phyloP scores from a whole-genome alignment of 768 basidiomycete genomes.

The Kondoa subrosea region DNA sequence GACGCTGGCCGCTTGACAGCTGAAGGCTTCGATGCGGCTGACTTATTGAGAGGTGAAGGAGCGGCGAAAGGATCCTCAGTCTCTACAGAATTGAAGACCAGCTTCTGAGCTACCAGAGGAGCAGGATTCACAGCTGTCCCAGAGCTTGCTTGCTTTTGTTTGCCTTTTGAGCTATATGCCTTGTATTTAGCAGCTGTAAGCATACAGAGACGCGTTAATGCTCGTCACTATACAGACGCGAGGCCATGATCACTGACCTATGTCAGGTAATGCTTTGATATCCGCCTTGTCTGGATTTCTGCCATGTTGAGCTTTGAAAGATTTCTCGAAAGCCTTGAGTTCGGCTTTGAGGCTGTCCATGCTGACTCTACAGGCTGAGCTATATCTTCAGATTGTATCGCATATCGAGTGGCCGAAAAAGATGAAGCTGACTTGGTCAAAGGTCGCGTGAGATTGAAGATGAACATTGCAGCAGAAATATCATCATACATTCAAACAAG shows the following conservation, averaged over 20 bases:
- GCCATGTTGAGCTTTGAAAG: slow-evolving; percentile 29
- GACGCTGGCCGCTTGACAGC: slow-evolving; percentile 22
- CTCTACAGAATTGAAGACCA: not conserved
- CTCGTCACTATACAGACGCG: not conserved
- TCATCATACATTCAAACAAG: no score
- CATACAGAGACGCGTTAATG: not conserved
- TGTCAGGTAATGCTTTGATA: slow-evolving; percentile 32
- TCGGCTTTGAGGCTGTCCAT: slow-evolving; percentile 30
- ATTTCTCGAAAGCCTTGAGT: slow-evolving; percentile 34
- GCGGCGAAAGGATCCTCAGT: not conserved
- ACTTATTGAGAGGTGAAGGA: not conserved
- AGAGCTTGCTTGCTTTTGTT: not conserved
- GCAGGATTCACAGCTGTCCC: no score
- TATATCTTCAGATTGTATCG: no score
- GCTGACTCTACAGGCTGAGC: no score
- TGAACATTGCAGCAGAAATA: no score
- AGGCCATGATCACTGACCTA: slow-evolving; percentile 28
- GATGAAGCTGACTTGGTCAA: no score
- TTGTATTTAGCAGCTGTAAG: slow-evolving; percentile 25
- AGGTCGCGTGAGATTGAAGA: no score
- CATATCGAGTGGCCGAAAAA: no score
- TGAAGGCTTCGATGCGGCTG: slow-evolving; percentile 6
- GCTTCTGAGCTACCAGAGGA: not conserved
- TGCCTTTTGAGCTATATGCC: slow-evolving; percentile 18
- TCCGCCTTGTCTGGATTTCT: slow-evolving; percentile 33